These are phyloP conservation scores for Spathaspora girioi DNA, from an alignment of 805 yeast species.

Conservation along the genomic window DNA sequence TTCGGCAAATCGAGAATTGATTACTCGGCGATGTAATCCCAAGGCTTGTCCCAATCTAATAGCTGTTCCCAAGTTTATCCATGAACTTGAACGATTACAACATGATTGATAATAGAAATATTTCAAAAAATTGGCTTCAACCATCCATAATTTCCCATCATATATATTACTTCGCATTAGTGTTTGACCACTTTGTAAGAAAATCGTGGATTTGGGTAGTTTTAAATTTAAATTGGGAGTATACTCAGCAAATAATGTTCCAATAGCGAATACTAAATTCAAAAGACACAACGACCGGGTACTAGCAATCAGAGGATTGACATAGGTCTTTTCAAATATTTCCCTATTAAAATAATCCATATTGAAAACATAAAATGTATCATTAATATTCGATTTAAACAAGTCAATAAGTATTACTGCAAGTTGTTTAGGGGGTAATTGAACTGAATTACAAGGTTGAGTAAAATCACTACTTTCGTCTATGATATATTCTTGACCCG, in stretches of 20 bases:
- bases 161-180: constrained; percentile 26
- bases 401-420: constrained; percentile 15
- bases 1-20: constrained; percentile 32
- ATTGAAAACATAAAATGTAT: constrained; percentile 35
- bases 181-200: constrained; percentile 26
- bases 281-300: constrained; percentile 25
- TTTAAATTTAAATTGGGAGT: background rate
- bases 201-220: constrained; percentile 4
- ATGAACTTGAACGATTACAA: constrained; percentile 38
- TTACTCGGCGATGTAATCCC: constrained; percentile 34
- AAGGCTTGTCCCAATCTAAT: constrained; percentile 38
- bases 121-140: constrained; percentile 34
- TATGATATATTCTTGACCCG: constrained; percentile 27
- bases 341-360: constrained; percentile 23
- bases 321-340: constrained; percentile 26
- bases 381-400: constrained; percentile 36
- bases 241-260: constrained; percentile 32
- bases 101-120: constrained; percentile 36
- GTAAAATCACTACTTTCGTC: constrained; percentile 27
- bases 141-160: constrained; percentile 40
- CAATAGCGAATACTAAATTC: constrained; percentile 36
- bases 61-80: constrained; percentile 40
- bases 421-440: constrained; percentile 13
- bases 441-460: background rate
- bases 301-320: constrained; percentile 20